Percentiles rank a stretch among this genome's conserved stretches.
Evolutionary conservation across 2,329 filamentous ascomycete genomes (phyloP).

Genomic region (Botrytis pseudocinerea): DNA sequence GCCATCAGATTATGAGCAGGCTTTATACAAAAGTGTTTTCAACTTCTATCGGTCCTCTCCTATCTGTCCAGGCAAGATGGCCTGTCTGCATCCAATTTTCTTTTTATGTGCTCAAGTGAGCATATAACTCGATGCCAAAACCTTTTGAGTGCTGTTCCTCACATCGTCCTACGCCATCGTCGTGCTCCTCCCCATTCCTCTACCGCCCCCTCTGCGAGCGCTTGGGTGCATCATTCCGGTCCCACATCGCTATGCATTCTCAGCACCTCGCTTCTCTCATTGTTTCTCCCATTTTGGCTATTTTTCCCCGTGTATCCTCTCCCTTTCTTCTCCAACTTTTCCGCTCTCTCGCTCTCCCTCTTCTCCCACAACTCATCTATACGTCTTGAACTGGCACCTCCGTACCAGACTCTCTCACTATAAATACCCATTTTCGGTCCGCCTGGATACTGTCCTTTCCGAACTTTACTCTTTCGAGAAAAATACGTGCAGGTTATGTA

Average conservation of each 20-base stretch:
- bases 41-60: no score
- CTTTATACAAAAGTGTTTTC: background rate
- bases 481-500: conserved; percentile 73
- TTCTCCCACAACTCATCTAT: conserved; percentile 30
- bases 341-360: conserved; percentile 23
- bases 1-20: background rate
- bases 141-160: background rate
- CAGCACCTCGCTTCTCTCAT: background rate
- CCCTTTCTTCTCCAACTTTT: conserved; percentile 12
- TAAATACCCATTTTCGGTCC: conserved; percentile 67
- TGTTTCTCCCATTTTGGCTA: background rate
- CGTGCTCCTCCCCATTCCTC: background rate
- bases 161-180: background rate
- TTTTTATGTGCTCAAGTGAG: conserved; percentile 2
- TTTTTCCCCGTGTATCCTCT: background rate
- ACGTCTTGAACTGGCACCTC: conserved; percentile 46
- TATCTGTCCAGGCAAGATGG: background rate
- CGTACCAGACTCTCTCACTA: conserved; percentile 67
- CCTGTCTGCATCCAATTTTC: background rate
- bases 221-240: background rate
- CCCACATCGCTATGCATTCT: conserved; percentile 13
- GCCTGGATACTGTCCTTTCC: conserved; percentile 53
- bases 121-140: background rate
- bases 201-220: background rate
- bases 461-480: conserved; percentile 61